These are phyloP conservation scores for Dendryphion nanum DNA, from an alignment of 2,329 filamentous ascomycete species.

Conservation along the genomic window DNA sequence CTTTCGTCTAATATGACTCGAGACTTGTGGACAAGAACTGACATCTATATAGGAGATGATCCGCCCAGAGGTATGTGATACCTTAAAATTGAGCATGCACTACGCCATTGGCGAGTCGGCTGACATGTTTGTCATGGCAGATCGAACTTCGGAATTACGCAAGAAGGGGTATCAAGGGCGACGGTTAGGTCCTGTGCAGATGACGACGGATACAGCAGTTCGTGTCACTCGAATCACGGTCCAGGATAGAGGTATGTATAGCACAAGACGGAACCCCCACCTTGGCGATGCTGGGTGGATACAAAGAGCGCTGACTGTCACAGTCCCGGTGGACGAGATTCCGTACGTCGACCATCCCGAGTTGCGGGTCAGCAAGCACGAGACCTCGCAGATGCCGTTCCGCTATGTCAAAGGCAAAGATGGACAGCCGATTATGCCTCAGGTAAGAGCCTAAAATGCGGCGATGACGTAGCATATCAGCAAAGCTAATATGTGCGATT, in stretches of 20 bases:
- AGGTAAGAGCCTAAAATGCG: conserved; percentile 56
- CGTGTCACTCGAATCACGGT: conserved; percentile 88
- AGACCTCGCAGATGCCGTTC: conserved; percentile 97
- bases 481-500: conserved; percentile 15
- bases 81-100: conserved; percentile 4
- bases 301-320: too few relatives aligned
- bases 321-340: conserved; percentile 76
- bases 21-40: conserved; percentile 15
- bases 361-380: conserved; percentile 83
- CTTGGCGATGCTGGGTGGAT: too few relatives aligned
- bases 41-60: conserved; percentile 69
- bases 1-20: too few relatives aligned
- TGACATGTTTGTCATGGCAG: conserved; percentile 48
- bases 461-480: conserved; percentile 11
- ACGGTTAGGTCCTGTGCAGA: conserved; percentile 86
- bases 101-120: too few relatives aligned
- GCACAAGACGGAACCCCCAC: too few relatives aligned
- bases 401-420: conserved; percentile 79
- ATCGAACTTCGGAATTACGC: conserved; percentile 91
- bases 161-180: conserved; percentile 90
- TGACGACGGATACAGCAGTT: conserved; percentile 98
- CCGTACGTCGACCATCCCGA: conserved; percentile 86
- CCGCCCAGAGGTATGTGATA: conserved; percentile 74
- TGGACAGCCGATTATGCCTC: conserved; percentile 85
- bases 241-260: conserved; percentile 70